A percentile compares a stretch with the other conserved stretches of the same genome.
phyloP scores from a whole-genome alignment of 208 protist genomes.

The Jaenimonas drosophilae region DNA sequence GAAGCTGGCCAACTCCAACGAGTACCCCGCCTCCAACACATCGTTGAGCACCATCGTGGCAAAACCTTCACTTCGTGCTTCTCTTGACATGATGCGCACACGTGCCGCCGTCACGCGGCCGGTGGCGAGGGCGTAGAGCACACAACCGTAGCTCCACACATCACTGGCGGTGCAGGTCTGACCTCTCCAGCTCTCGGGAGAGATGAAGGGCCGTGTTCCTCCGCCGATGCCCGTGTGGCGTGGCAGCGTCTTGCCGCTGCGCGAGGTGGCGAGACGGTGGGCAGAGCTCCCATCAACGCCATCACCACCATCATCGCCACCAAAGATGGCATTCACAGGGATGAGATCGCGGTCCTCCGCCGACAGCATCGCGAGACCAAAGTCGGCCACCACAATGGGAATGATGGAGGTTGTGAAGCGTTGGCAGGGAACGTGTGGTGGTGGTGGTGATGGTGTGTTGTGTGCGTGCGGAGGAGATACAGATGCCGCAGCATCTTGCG shows the following conservation, averaged over 20 bases:
- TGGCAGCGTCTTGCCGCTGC: not conserved
- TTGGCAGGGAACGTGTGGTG: too few relatives aligned
- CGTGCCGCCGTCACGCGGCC: conserved; percentile 31
- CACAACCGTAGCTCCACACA: conserved; percentile 79
- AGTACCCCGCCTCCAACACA: conserved; percentile 39
- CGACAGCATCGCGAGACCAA: conserved; percentile 58
- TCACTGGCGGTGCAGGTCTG: conserved; percentile 62
- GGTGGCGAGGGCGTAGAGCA: conserved; percentile 77
- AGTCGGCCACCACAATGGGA: conserved; percentile 78
- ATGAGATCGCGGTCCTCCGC: conserved; percentile 20
- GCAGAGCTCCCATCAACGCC: too few relatives aligned
- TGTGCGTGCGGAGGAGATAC: too few relatives aligned
- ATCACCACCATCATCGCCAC: too few relatives aligned
- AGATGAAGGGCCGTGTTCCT: conserved; percentile 75
- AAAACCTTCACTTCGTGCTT: conserved; percentile 50
- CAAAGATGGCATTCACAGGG: too few relatives aligned
- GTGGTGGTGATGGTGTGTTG: too few relatives aligned
- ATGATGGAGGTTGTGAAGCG: conserved; percentile 36
- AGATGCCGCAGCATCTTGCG: too few relatives aligned
- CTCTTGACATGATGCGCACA: conserved; percentile 71
- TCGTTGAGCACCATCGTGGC: conserved; percentile 64
- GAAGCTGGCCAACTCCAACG: conserved; percentile 64
- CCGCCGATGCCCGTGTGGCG: conserved; percentile 20
- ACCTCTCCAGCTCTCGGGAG: conserved; percentile 65
- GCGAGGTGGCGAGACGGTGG: too few relatives aligned